Evolutionary conservation across 2,329 filamentous ascomycete genomes (phyloP).

Genomic region (Apiospora saccharicola): DNA sequence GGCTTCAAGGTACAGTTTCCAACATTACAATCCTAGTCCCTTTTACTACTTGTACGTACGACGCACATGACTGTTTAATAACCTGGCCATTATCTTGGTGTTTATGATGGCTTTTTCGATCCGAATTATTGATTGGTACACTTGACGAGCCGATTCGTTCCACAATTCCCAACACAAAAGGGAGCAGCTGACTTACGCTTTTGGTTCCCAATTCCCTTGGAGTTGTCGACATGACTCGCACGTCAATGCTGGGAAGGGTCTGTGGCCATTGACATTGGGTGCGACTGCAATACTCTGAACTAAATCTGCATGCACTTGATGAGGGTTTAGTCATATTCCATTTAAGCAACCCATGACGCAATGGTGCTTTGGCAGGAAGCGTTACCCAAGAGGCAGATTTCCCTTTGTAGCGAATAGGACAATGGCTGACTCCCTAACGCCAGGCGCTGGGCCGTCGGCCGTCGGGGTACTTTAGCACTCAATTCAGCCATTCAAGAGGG

Average conservation of each 20-base stretch:
- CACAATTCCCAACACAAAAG: neutral
- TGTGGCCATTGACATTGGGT: neutral
- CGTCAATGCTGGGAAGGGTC: neutral
- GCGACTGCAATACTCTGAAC: neutral
- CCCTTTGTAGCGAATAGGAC: neutral
- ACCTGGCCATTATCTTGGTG: neutral
- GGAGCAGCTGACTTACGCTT: neutral
- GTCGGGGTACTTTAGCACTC: conserved; percentile 1
- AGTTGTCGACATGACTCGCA: conserved; percentile 9
- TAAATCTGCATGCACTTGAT: neutral
- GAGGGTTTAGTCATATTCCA: neutral
- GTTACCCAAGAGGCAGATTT: neutral
- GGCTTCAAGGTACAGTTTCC: neutral
- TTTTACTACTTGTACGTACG: neutral
- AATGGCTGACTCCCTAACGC: neutral
- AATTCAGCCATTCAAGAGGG: neutral
- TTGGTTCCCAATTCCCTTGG: neutral
- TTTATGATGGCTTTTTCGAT: neutral
- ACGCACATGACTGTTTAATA: neutral
- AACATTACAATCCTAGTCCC: neutral
- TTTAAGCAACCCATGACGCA: neutral
- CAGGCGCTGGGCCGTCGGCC: neutral
- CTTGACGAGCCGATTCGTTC: no score
- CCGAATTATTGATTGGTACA: neutral
- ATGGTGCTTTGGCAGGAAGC: neutral